Base-by-base conservation (phyloP, 1,139 yeast species). In the Eremothecium sinecaudum region DNA sequence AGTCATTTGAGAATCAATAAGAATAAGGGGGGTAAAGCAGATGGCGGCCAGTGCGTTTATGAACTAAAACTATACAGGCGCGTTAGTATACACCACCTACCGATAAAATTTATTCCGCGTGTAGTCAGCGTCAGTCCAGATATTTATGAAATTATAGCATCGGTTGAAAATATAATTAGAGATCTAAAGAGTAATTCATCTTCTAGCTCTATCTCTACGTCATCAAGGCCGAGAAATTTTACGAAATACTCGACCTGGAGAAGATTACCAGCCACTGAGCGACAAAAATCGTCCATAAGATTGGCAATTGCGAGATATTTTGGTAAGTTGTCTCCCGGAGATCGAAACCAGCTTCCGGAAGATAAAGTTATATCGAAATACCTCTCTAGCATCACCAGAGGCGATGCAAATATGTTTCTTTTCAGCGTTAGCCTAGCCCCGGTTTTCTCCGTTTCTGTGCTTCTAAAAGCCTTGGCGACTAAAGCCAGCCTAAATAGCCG, bases 321-420 rank as follows among this genome's bases (percentile, higher is more conserved):
- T 17, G n/a, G 23, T 5, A 37, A 37, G 10, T 23, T 35, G 18
- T 24, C 34, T 6, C 37, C 31, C 2, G 24, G 19, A 1, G 41
- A 28, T 13, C 28, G 28, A n/a, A 10, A 41, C 37, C n/a, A n/a
- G n/a, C n/a, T n/a, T n/a, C 19, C 40, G 19, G 22, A 25, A n/a
- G 24, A 30, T 2, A 28, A 33, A 24, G 40, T 56, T 18, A 26
- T 34, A n/a, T 19, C 11, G n/a, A 19, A 18, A 1, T 48, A 48
- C 21, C 35, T 67, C 2, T 10, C 32, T 1, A 23, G 32, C 1
- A 24, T 69, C 39, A 49, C 54, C 7, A 63, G 56, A 37, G 52
- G 57, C 3, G 56, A 62, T 16, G 78, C 74, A 0, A 50, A 68
- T 0, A 53, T 59, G 18, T 44, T 75, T 32, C 62, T 73, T 2